Base-by-base conservation (phyloP, 305 asterid species). In the Withania somnifera region DNA sequence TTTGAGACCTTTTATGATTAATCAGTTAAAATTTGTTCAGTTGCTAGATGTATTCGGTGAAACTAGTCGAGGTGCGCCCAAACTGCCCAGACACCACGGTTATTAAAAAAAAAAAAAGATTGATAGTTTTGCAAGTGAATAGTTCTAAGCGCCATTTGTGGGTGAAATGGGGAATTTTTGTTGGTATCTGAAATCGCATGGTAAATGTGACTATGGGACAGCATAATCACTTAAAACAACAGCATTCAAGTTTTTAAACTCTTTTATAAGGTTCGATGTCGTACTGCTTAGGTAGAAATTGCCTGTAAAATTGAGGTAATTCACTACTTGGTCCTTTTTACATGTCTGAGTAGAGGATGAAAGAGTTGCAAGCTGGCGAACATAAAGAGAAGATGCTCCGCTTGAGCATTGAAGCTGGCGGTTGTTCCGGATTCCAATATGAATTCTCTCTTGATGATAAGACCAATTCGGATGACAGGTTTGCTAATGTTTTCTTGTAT, bases 351-450 rank as follows among this genome's bases (percentile, higher is more conserved):
- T 89, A 96, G 99, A 90, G 93, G 88, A 89, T 96, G 86, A 94
- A 91, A 83, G 98, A 93, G 86, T 84, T 96, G 92, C 98, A 96
- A 88, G 89, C 90, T 77, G 91, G 84, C 11, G 98, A 94, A 85
- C 87, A 89, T 58, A 77, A 85, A 84, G 82, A 82, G 81, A 96
- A 91, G 88, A 86, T 94, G 90, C 90, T 96, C 66, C 97, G 99
- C 19, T 88, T 96, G 91, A 91, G 97, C 87, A 90, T 96, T 76
- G 99, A 93, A 86, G 97, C 99, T 38, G 99, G 99, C 0, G 98
- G 99, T 28, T 96, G 99, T 91, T 96, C 99, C 4, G 99, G 99
- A 20, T 96, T 94, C 90, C 99, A 96, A 52, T 96, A 96, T 84
- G 95, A 92, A 67, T 96, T 96, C 87, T 87, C 93, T 60, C 94